phyloP scores from a whole-genome alignment of 257 asterid species.

The Forsythia suspensa region DNA sequence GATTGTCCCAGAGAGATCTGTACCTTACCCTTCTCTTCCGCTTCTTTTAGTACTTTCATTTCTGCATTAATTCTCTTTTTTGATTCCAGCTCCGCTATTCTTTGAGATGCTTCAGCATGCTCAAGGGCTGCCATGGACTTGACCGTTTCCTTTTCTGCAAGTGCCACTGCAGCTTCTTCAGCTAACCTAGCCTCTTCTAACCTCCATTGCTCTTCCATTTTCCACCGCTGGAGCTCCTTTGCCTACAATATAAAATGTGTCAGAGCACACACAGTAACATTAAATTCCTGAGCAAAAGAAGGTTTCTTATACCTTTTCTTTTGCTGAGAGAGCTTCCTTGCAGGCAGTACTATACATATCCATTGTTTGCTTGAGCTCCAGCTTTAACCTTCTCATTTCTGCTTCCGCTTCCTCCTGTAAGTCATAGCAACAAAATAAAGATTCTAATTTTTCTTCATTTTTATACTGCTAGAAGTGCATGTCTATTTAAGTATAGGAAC shows the following conservation, averaged over 20 bases:
- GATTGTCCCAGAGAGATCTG: conserved; percentile 29
- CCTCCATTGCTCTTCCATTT: conserved; percentile 50
- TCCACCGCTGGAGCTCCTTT: conserved; percentile 60
- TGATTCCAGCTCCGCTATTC: conserved; percentile 82
- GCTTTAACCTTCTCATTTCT: conserved; percentile 62
- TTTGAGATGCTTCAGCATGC: conserved; percentile 71
- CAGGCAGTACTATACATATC: conserved; percentile 65
- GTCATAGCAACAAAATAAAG: neutral
- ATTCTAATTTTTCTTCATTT: neutral
- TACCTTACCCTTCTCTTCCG: conserved; percentile 47
- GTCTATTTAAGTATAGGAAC: neutral
- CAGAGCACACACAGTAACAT: neutral
- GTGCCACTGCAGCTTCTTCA: conserved; percentile 52
- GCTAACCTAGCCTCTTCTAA: conserved; percentile 55
- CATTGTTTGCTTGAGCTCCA: conserved; percentile 67
- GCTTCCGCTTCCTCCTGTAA: conserved; percentile 50
- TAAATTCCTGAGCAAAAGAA: neutral
- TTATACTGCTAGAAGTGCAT: neutral
- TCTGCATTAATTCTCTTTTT: conserved; percentile 76
- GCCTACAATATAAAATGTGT: conserved; percentile 34
- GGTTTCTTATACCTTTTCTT: conserved; percentile 42
- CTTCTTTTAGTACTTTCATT: conserved; percentile 65
- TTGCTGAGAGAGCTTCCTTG: conserved; percentile 58
- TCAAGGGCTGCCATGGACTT: conserved; percentile 46
- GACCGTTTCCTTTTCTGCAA: conserved; percentile 52